Evolutionary conservation across 345 rosid genomes (phyloP).

Genomic region (Lepidium didymum): DNA sequence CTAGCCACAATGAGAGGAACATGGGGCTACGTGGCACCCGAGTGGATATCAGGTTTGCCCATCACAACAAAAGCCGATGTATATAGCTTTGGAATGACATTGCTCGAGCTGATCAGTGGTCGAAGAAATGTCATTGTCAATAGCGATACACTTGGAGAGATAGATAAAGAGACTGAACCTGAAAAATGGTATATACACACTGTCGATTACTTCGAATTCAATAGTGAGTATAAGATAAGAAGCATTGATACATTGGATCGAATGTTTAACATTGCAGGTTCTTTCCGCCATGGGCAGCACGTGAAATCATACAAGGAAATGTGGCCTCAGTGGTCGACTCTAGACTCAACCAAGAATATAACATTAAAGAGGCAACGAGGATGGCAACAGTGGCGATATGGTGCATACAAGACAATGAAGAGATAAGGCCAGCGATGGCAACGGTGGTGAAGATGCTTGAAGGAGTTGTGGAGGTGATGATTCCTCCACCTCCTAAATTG

Average conservation of each 20-base stretch:
- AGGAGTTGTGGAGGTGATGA: conserved; percentile 47
- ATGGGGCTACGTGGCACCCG: conserved; percentile 64
- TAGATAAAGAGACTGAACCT: conserved; percentile 5
- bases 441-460: conserved; percentile 69
- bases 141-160: conserved; percentile 29
- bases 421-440: conserved; percentile 63
- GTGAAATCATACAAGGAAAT: conserved; percentile 53
- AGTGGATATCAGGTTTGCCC: conserved; percentile 55
- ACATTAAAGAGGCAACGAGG: conserved; percentile 47
- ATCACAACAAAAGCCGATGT: conserved; percentile 67
- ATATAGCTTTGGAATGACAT: conserved; percentile 65
- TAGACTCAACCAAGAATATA: conserved; percentile 38
- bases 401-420: conserved; percentile 73
- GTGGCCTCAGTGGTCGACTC: conserved; percentile 43
- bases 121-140: conserved; percentile 47
- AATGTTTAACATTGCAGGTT: conserved; percentile 35
- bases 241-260: not conserved
- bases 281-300: conserved; percentile 91
- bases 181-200: conserved; percentile 25
- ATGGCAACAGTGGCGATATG: conserved; percentile 61
- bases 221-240: not conserved
- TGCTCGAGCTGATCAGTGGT: conserved; percentile 62
- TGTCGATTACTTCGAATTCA: not conserved
- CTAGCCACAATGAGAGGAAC: conserved; percentile 61
- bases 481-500: conserved; percentile 72